Conservation (phyloP, 106 monocot genomes). For the Ottelia alismoides region DNA sequence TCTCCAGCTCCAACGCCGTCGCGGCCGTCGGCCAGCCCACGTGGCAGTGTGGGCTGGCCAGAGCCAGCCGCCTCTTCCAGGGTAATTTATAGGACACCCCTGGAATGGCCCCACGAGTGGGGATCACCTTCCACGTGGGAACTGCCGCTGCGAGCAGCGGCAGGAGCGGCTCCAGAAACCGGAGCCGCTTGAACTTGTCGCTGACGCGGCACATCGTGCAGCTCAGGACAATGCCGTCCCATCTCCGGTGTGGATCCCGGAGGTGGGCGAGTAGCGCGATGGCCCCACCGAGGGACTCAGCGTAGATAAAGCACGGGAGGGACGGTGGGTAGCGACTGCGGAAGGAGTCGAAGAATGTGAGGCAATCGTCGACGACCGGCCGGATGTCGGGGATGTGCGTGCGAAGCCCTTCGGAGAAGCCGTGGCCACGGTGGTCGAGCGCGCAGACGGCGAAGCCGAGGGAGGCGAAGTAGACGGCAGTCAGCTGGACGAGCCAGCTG, state of each 20-base stretch:
- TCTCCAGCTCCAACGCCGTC: conserved; percentile 72
- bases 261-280: conserved; percentile 81
- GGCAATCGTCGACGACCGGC: conserved; percentile 69
- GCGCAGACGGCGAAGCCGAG: conserved; percentile 74
- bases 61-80: conserved; percentile 77
- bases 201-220: conserved; percentile 96
- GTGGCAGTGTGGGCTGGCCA: conserved; percentile 51
- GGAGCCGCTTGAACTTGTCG: conserved; percentile 79
- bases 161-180: conserved; percentile 86
- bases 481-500: too few relatives aligned
- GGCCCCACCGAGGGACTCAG: conserved; percentile 86
- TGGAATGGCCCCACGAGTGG: conserved; percentile 68
- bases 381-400: conserved; percentile 72
- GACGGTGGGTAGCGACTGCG: conserved; percentile 29
- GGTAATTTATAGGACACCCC: conserved; percentile 82
- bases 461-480: conserved; percentile 50
- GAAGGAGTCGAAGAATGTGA: conserved; percentile 62
- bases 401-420: conserved; percentile 76
- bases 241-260: conserved; percentile 5
- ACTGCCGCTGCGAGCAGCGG: conserved; percentile 29
- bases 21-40: conserved; percentile 48
- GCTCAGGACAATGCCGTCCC: conserved; percentile 70
- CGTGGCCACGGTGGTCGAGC: conserved; percentile 90
- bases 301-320: conserved; percentile 69
- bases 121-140: conserved; percentile 72